Evolutionary conservation across 352 stramenopile genomes (phyloP).

Genomic region (Globisporangium parvum): DNA sequence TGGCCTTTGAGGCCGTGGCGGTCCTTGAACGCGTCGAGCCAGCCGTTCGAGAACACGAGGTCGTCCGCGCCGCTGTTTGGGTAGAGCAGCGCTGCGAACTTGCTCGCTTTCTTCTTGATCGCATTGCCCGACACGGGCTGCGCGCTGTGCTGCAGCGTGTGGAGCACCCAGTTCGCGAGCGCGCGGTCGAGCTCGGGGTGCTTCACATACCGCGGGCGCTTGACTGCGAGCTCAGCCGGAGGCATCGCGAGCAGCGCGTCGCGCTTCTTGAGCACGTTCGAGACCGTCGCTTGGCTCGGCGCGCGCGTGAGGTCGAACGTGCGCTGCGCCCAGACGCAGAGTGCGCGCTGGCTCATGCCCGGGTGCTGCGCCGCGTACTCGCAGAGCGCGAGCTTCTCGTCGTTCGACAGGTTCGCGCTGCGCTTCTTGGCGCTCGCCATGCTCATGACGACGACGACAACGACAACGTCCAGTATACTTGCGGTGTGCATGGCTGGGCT

Average conservation of each 20-base stretch:
- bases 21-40: conserved; percentile 47
- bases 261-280: conserved; percentile 43
- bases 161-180: conserved; percentile 39
- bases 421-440: neutral
- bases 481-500: too few relatives aligned
- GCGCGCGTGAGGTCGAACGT: conserved; percentile 34
- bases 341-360: conserved; percentile 6
- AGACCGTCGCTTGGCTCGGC: conserved; percentile 57
- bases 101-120: conserved; percentile 33
- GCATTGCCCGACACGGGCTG: conserved; percentile 17
- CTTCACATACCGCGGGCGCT: conserved; percentile 32
- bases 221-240: conserved; percentile 28
- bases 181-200: conserved; percentile 44
- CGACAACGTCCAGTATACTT: too few relatives aligned
- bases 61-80: neutral
- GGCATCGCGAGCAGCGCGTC: conserved; percentile 29
- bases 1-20: conserved; percentile 20
- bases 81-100: conserved; percentile 29
- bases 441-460: neutral
- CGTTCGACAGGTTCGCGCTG: conserved; percentile 7
- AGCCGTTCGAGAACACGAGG: conserved; percentile 49
- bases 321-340: conserved; percentile 36
- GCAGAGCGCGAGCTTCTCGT: conserved; percentile 12
- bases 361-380: conserved; percentile 6
- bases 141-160: conserved; percentile 20